A percentile compares a stretch with the other conserved stretches of the same genome.
Conservation (phyloP, 805 yeast species). For the Naumovozyma dairenensis region DNA sequence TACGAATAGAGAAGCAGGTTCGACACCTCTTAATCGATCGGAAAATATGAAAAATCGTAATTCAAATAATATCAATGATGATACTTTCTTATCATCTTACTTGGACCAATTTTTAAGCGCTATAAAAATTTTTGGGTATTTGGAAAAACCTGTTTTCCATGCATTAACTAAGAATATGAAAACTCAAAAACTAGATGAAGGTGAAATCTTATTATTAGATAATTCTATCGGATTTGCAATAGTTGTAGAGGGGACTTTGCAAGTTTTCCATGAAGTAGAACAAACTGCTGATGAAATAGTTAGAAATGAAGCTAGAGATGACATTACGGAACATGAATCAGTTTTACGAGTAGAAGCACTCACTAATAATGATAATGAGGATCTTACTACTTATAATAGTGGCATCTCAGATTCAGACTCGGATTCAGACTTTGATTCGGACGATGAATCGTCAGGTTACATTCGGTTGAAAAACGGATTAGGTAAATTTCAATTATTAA, state of each 20-base stretch:
- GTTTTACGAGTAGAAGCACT: too few species aligned
- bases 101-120: conserved; percentile 85
- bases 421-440: conserved; percentile 27
- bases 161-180: conserved; percentile 88
- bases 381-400: too few species aligned
- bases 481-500: conserved; percentile 57
- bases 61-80: conserved; percentile 6
- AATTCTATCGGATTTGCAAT: conserved; percentile 79
- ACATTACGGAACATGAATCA: too few species aligned
- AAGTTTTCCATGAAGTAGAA: conserved; percentile 56
- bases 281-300: too few species aligned
- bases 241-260: conserved; percentile 84
- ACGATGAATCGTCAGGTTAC: conserved; percentile 29
- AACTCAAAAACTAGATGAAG: conserved; percentile 69
- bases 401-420: conserved; percentile 11
- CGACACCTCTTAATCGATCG: background rate
- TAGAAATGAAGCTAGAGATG: too few species aligned
- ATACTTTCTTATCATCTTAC: conserved; percentile 43
- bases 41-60: conserved; percentile 2
- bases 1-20: background rate
- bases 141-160: conserved; percentile 83
- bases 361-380: too few species aligned
- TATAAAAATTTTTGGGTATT: conserved; percentile 85
- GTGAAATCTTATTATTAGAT: conserved; percentile 66
- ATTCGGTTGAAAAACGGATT: conserved; percentile 19